Evolutionary conservation across 2,329 filamentous ascomycete species (phyloP), one percentile per base, ranked within the genome.

Genomic region (Hortaea sp.): DNA sequence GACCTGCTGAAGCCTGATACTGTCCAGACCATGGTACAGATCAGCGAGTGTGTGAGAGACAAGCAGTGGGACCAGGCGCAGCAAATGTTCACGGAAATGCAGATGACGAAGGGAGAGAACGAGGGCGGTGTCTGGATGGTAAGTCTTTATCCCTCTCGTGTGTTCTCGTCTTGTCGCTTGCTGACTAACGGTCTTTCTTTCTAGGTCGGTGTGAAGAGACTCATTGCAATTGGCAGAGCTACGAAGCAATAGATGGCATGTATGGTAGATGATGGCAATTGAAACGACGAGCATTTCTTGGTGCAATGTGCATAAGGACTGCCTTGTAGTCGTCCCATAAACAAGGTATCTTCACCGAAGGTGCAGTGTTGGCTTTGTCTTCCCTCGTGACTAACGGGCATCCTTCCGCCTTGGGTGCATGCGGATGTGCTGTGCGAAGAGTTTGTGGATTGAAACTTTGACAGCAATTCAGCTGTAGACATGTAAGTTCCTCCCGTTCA

Each of bases 1-100:
- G 89, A 97, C 60, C 73, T 95, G 37, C 74, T 97, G 45, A 85
- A 84, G 69, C 78, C 85, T 1, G 82, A 85, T 59, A 95, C 85
- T 0, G 77, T 89, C 42, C 73, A 78, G 50, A 74, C 82, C 61
- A 71, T 89, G 57, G 72, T 74, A 6, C 70, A 80, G 57, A 69
- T 88, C 29, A 60, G 64, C 20, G 58, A 58, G 45, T 60, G 63
- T 38, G 56, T 74, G 9, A 61, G 68, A 40, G 55, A 53, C 7
- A 66, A 64, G 49, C 62, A 72, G 13, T 72, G 69, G 51, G 70
- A 73, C n/a, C 56, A 65, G 29, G 71, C 71, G 6, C 60, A 63
- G 53, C 59, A 61, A 7, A 52, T 71, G 28, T 69, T 73, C 47
- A 68, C 65, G 28, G 66, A 69, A 41, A 56, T 74, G 57, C 71